phyloP scores from a whole-genome alignment of 768 basidiomycete species.

The Tulasnella sp. region DNA sequence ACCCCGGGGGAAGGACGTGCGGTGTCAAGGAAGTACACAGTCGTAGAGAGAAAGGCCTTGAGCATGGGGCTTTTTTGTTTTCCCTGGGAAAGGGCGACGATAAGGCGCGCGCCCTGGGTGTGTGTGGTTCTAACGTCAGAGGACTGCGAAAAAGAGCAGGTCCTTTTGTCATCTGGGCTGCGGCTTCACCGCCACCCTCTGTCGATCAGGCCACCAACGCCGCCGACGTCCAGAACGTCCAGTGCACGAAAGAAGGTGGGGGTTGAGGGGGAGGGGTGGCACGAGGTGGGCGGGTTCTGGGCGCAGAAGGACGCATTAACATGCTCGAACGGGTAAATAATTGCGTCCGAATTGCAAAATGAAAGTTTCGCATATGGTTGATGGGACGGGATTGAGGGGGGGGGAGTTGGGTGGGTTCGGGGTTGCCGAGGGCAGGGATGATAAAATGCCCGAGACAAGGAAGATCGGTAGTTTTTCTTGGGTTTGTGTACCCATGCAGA shows the following conservation, averaged over 20 bases:
- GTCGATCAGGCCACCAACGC: neutral
- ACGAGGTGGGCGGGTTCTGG: neutral
- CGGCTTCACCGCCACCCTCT: neutral
- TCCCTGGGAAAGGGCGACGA: neutral
- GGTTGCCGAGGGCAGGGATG: neutral
- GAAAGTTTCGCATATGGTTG: neutral
- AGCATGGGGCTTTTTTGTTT: neutral
- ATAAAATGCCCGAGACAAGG: neutral
- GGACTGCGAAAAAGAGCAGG: neutral
- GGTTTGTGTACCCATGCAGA: too few relatives aligned
- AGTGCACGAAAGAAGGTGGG: neutral
- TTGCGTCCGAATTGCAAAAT: neutral
- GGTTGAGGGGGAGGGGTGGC: neutral
- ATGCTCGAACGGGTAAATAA: neutral
- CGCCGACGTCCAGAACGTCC: neutral
- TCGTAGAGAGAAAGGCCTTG: neutral
- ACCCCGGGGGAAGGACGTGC: neutral
- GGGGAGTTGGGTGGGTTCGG: neutral
- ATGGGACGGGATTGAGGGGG: neutral
- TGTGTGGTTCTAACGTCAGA: neutral
- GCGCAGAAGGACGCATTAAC: neutral
- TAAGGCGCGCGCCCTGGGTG: neutral
- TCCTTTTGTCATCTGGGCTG: neutral
- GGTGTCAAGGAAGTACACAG: too few relatives aligned
- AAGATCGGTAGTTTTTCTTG: neutral